Evolutionary conservation across 495 filamentous ascomycete genomes (phyloP).

Genomic region (Tuber indicum): DNA sequence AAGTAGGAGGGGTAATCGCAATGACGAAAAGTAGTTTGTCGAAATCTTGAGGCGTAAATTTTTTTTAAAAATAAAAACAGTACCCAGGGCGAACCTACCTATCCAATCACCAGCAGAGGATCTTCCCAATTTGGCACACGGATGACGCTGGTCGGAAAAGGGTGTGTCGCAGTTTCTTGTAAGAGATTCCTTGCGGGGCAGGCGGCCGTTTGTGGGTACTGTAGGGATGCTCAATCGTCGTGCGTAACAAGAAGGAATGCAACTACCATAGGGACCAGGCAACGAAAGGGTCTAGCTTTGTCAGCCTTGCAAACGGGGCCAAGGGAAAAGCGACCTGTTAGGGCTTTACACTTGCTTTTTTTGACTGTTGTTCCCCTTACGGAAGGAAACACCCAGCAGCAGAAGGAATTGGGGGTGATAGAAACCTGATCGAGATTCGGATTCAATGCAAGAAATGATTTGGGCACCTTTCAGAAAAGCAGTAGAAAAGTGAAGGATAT

Average conservation of each 20-base stretch:
- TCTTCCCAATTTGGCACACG: slow-evolving; percentile 4
- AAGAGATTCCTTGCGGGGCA: slow-evolving; percentile 18
- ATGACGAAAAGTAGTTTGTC: neutral
- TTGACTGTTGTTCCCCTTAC: slow-evolving; percentile 15
- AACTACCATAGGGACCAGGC: neutral
- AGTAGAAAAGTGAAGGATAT: slow-evolving; percentile 24
- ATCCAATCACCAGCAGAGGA: neutral
- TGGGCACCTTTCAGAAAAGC: neutral
- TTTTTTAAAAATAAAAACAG: neutral
- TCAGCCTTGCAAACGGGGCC: slow-evolving; percentile 21
- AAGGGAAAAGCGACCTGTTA: slow-evolving; percentile 17
- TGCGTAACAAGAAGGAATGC: slow-evolving; percentile 8
- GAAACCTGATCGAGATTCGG: slow-evolving; percentile 18
- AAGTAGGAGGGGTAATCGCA: neutral
- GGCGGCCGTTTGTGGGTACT: slow-evolving; percentile 24
- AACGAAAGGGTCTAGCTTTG: slow-evolving; percentile 9
- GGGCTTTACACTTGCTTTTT: slow-evolving; percentile 30
- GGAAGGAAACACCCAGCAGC: slow-evolving; percentile 10
- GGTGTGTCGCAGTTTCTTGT: slow-evolving; percentile 37
- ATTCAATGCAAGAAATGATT: slow-evolving; percentile 19
- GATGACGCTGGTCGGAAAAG: slow-evolving; percentile 27
- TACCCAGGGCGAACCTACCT: slow-evolving; percentile 20
- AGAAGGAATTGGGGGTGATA: neutral
- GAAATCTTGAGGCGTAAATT: neutral
- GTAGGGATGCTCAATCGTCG: slow-evolving; percentile 15